Evolutionary conservation across 1,284 basidiomycete species (phyloP).

Genomic region (Leccinum subrobustum): DNA sequence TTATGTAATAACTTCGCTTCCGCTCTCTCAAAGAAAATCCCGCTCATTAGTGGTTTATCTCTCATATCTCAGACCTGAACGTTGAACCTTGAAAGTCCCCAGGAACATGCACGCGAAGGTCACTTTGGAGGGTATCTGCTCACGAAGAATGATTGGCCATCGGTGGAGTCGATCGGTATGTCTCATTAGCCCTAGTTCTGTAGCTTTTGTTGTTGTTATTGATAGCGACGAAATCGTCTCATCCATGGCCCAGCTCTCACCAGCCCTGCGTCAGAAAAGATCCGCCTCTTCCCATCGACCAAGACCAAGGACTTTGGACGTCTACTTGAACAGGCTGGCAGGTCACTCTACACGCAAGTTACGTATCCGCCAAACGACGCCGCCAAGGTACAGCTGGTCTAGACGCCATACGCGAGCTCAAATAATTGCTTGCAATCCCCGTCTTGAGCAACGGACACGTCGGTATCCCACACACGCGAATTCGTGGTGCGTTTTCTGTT

Average conservation of each 20-base stretch:
- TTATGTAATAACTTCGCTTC: slow-evolving; percentile 19
- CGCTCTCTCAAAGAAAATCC: background rate
- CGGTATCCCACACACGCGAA: too few species aligned
- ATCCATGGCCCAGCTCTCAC: slow-evolving; percentile 55
- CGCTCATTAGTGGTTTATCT: slow-evolving; percentile 13
- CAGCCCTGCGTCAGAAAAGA: slow-evolving; percentile 64
- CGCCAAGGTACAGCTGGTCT: slow-evolving; percentile 70
- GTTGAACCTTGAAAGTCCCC: slow-evolving; percentile 59
- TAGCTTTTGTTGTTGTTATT: background rate
- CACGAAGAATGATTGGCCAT: slow-evolving; percentile 65
- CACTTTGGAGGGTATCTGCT: slow-evolving; percentile 76
- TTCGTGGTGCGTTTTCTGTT: too few species aligned
- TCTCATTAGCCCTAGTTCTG: background rate
- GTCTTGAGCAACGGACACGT: slow-evolving; percentile 31
- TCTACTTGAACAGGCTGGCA: slow-evolving; percentile 59
- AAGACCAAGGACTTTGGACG: slow-evolving; percentile 57
- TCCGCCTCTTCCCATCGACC: slow-evolving; percentile 49
- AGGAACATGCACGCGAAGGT: slow-evolving; percentile 61
- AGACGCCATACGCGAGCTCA: slow-evolving; percentile 52
- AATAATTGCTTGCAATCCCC: slow-evolving; percentile 48
- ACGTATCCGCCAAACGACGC: slow-evolving; percentile 62
- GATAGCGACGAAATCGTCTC: slow-evolving; percentile 39
- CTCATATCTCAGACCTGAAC: slow-evolving; percentile 43
- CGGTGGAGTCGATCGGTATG: slow-evolving; percentile 60
- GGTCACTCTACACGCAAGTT: slow-evolving; percentile 70